Percentiles rank a stretch among this genome's conserved stretches.
phyloP scores from a whole-genome alignment of 1,284 basidiomycete species.

The Irpex sp. region DNA sequence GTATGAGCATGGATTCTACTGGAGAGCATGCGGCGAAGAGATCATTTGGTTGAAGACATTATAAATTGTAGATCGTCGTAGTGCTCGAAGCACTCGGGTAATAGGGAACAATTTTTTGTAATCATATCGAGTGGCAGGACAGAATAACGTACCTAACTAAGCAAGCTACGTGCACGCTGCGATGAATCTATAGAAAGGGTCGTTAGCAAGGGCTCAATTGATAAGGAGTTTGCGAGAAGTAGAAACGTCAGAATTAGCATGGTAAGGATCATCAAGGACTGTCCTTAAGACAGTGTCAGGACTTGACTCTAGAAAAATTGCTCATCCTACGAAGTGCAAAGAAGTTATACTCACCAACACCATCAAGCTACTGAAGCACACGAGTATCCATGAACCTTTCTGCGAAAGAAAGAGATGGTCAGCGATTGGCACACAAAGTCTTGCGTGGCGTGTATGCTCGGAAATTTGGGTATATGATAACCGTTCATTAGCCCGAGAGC shows the following conservation, averaged over 20 bases:
- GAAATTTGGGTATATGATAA: constrained; percentile 87
- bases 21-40: constrained; percentile 3
- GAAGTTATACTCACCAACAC: constrained; percentile 35
- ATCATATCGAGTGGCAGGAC: constrained; percentile 16
- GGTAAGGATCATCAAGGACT: constrained; percentile 63
- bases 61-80: constrained; percentile 16
- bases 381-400: not conserved
- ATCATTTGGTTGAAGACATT: constrained; percentile 45
- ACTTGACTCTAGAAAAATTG: constrained; percentile 79
- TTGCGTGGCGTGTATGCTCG: constrained; percentile 38
- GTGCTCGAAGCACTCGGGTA: constrained; percentile 13
- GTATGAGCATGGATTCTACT: not conserved
- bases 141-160: not conserved
- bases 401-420: constrained; percentile 4
- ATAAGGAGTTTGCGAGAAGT: constrained; percentile 4
- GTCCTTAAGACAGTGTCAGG: constrained; percentile 72
- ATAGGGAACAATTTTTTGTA: constrained; percentile 18
- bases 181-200: constrained; percentile 27
- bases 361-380: constrained; percentile 1
- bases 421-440: constrained; percentile 10
- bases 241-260: constrained; percentile 79
- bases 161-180: not conserved
- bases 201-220: constrained; percentile 13
- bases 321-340: constrained; percentile 47
- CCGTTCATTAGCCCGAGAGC: constrained; percentile 60